Base-by-base conservation (phyloP, 2,329 filamentous ascomycete genomes). In the Aspergillus terreus region DNA sequence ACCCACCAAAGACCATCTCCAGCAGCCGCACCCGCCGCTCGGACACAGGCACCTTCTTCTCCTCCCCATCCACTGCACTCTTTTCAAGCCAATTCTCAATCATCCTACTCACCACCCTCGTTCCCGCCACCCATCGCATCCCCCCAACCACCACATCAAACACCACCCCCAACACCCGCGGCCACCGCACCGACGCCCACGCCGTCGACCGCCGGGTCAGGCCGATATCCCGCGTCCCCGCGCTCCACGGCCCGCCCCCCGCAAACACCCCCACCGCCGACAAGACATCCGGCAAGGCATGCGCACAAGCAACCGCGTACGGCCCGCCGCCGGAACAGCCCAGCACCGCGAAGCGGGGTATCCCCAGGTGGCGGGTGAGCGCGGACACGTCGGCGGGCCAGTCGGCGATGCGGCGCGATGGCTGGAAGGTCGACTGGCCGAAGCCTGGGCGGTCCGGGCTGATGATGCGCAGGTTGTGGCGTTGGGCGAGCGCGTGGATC, bases 241-340 rank as follows among this genome's bases (percentile, higher is more conserved):
- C 67, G 9, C 57, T 60, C 69, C 70, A 76, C 2, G 66, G 69
- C 10, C 54, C 54, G 10, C 55, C 54, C 19, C 65, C 67, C 6
- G 69, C 70, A 40, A 76, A 58, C 10, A 77, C 57, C 1, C 71
- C 71, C 7, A 74, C 70, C 0, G 59, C 67, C 0, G 68, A 62
- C 15, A 77, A 6, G 35, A 11, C 7, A n/a, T 10, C 2, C 14
- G 73, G 67, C 14, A 79, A 58, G 4, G 55, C 52, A 40, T 69
- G 64, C 11, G 76, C 69, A 55, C 76, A 80, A 19, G 76, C 77
- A 10, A 79, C 59, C 2, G 71, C 70, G 56, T 76, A 79, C 1
- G 77, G 75, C 2, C 74, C 73, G 17, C 78, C 78, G 6, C 76
- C 77, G 0, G 73, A 77, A 4, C 70, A 62, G 2, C 76, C 76